A percentile compares a stretch with the other conserved stretches of the same genome.
Evolutionary conservation across 2,329 filamentous ascomycete species (phyloP).

Genomic region (Microsporum ferrugineum): DNA sequence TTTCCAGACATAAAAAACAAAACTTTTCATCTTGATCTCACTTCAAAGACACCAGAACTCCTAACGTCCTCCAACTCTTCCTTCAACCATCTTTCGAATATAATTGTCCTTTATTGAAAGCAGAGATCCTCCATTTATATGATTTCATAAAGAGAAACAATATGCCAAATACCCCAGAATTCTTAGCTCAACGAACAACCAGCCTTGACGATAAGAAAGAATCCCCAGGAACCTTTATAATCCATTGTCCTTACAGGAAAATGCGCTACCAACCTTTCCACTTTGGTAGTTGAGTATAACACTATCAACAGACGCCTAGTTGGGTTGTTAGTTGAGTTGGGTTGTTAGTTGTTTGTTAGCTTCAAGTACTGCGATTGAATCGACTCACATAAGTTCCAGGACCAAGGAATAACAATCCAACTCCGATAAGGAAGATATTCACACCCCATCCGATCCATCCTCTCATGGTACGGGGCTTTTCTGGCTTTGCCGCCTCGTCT

Average conservation of each 20-base stretch:
- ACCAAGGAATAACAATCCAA: conserved; percentile 69
- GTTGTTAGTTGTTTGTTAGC: neutral
- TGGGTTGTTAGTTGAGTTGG: neutral
- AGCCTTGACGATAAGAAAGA: neutral
- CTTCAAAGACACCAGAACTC: neutral
- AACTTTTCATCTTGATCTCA: neutral
- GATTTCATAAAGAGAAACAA: neutral
- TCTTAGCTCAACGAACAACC: neutral
- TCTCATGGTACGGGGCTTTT: conserved; percentile 30
- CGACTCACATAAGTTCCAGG: conserved; percentile 61
- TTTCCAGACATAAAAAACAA: neutral
- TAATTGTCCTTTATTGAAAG: neutral
- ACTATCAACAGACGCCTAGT: conserved; percentile 33
- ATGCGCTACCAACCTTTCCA: conserved; percentile 57
- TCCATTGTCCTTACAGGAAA: conserved; percentile 52
- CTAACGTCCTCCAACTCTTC: neutral
- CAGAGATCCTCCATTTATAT: neutral
- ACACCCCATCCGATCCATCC: conserved; percentile 39
- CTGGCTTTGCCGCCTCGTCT: conserved; percentile 33
- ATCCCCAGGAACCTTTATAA: conserved; percentile 17
- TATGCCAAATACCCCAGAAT: neutral
- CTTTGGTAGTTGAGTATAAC: conserved; percentile 56
- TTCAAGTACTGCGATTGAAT: neutral
- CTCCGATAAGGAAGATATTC: conserved; percentile 61
- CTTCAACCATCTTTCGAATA: neutral